Base-by-base conservation (phyloP, 176 grass and related monocot genomes). In the Cymbopogon citratus region DNA sequence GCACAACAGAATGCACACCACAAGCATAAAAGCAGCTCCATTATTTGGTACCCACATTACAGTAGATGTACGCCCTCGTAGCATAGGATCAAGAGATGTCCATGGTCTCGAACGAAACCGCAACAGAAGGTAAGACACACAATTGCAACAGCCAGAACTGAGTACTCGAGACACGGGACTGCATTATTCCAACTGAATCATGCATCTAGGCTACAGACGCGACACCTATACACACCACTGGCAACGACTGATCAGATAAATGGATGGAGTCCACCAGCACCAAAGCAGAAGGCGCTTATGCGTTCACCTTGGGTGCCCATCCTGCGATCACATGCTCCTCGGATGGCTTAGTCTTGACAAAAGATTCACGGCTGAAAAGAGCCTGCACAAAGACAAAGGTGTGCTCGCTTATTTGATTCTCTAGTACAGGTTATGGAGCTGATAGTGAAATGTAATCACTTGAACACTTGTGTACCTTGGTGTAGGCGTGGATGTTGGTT, bases 311-410 rank as follows among this genome's bases (percentile, higher is more conserved):
- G 13, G 92, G 78, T 18, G 81, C 88, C 95, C 92, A 98, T 73
- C 90, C 86, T 0, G 90, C 92, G 54, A 98, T 88, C 81, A 98
- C 66, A 69, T 91, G 71, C 84, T 98, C 92, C 63, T 84, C 89
- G 7, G 88, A 19, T 67, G 95, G 39, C 83, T 95, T 98, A 9
- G 92, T 98, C 84, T 95, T 98, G 13, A 81, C 13, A 28, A 98
- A 98, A 1, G 95, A 94, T 52, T 95, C 92, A 8, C 88, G 72
- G 40, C 71, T 91, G 82, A 98, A 98, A 29, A 98, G 85, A 40
- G 86, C 75, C 95, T 98, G 92, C 35, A 2, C 63, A 64, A 45
- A 23, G 3, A 45, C 24, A 66, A 66, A 54, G 0, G 7, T 6
- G 43, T 33, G 8, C 12, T 71, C 12, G 16, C 18, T 36, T 9